Evolutionary conservation across 257 asterid species (phyloP), one percentile per base, ranked within the genome.

Genomic region (Penstemon newberryi): DNA sequence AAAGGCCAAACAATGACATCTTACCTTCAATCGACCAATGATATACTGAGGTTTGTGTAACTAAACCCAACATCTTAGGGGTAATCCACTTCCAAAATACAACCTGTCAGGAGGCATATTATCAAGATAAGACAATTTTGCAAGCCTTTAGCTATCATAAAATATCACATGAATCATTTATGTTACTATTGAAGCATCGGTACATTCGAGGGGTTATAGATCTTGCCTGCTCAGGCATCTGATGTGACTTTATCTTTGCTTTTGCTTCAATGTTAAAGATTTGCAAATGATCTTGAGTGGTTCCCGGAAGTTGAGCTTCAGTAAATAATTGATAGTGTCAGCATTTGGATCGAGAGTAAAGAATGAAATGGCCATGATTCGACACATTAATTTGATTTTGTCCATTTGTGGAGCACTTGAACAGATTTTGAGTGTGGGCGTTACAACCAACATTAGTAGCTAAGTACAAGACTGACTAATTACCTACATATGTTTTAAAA

Each of bases 71-170:
- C 98, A 89, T 82, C 85, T 87, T 91, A 42, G 88, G 91, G 36
- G 94, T 75, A 67, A 91, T 87, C 99, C 98, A 94, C 84, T 94
- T 94, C 99, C 99, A 94, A 76, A 94, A 94, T 39, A 86, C 99
- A 43, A 94, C 96, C 99, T 91, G 75, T 37, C 71, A 65, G 70
- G 60, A 56, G 65, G 63, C 52, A 74, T 18, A 67, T 39, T 38
- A 60, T 65, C 18, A 60, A 71, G 37, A 68, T 52, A 33, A 58
- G 66, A 58, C 65, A 72, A 61, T 55, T 65, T 61, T 44, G 69
- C 37, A 57, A 54, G 64, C 47, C 25, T 63, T 55, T 63, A 53
- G 51, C 56, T 19, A 36, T 36, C 33, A 49, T 70, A 19, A 41
- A 52, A 54, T 39, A 43, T 61, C 60, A 66, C n/a, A 13, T 60